phyloP scores from a whole-genome alignment of 176 grass and related monocot genomes.

The Aechmea fasciata region DNA sequence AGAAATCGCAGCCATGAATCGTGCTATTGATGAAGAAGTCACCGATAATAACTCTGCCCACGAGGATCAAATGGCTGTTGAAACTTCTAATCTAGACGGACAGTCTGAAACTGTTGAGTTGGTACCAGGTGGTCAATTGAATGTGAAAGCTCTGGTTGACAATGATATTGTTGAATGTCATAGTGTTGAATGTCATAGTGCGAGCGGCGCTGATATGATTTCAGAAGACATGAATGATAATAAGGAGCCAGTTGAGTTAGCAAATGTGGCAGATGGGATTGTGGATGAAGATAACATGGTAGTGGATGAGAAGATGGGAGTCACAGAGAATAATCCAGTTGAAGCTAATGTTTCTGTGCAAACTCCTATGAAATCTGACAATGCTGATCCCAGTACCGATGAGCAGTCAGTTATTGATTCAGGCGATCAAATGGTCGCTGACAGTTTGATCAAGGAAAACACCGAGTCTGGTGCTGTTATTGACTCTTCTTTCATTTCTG shows the following conservation, averaged over 20 bases:
- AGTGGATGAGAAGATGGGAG: not conserved
- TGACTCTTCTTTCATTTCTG: not conserved
- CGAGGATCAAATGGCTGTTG: not conserved
- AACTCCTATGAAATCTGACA: not conserved
- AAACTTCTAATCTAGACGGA: slow-evolving; percentile 1
- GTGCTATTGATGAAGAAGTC: slow-evolving; percentile 1
- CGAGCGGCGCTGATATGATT: not conserved
- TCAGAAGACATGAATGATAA: not conserved
- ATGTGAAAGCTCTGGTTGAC: not conserved
- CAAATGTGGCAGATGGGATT: not conserved
- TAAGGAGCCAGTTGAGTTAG: not conserved
- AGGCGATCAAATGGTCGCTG: not conserved
- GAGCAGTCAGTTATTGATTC: not conserved
- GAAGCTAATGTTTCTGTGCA: not conserved
- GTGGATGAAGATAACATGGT: not conserved
- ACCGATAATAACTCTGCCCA: not conserved
- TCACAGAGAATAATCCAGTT: too few relatives aligned
- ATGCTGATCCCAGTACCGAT: not conserved
- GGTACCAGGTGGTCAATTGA: not conserved
- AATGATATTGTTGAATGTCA: not conserved
- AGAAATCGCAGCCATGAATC: slow-evolving; percentile 9
- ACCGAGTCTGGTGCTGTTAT: not conserved
- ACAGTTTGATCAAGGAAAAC: not conserved
- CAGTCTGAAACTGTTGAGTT: not conserved
- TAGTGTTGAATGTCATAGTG: not conserved